These are phyloP conservation scores for Tetracladium maxilliforme DNA, from an alignment of 2,329 filamentous ascomycete genomes.

Conservation along the genomic window DNA sequence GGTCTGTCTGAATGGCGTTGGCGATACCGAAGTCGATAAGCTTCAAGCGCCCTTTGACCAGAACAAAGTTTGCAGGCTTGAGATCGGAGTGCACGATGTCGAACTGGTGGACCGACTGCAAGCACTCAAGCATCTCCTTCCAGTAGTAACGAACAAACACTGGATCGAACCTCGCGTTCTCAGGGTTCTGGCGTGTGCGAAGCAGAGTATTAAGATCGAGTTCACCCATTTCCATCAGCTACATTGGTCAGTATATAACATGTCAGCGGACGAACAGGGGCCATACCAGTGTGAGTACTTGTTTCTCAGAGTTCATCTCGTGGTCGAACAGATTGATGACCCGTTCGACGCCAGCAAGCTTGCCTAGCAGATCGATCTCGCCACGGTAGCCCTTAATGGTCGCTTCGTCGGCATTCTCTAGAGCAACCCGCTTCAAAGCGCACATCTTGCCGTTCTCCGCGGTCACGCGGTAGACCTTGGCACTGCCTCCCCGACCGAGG, in stretches of 20 bases:
- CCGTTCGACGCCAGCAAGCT: slow-evolving; percentile 69
- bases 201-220: slow-evolving; percentile 82
- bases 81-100: slow-evolving; percentile 95
- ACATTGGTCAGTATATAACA: slow-evolving; percentile 8
- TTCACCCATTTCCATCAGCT: slow-evolving; percentile 97
- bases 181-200: slow-evolving; percentile 53
- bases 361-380: slow-evolving; percentile 82
- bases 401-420: slow-evolving; percentile 76
- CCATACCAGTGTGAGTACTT: slow-evolving; percentile 70
- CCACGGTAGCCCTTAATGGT: slow-evolving; percentile 82
- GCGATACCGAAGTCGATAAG: slow-evolving; percentile 98
- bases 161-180: slow-evolving; percentile 66
- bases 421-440: slow-evolving; percentile 80
- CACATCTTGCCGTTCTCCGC: slow-evolving; percentile 95
- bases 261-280: slow-evolving; percentile 1
- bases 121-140: slow-evolving; percentile 98
- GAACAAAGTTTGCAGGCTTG: slow-evolving; percentile 92
- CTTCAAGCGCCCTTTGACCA: slow-evolving; percentile 81
- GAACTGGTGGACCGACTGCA: slow-evolving; percentile 73
- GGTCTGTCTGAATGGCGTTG: slow-evolving; percentile 87
- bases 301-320: slow-evolving; percentile 86
- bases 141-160: slow-evolving; percentile 95
- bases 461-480: slow-evolving; percentile 90
- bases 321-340: slow-evolving; percentile 86
- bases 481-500: slow-evolving; percentile 83